Percentiles rank a stretch among this genome's conserved stretches.
Conservation (phyloP, 2,329 filamentous ascomycete genomes). For the Stachybotrys chlorohalonatus region DNA sequence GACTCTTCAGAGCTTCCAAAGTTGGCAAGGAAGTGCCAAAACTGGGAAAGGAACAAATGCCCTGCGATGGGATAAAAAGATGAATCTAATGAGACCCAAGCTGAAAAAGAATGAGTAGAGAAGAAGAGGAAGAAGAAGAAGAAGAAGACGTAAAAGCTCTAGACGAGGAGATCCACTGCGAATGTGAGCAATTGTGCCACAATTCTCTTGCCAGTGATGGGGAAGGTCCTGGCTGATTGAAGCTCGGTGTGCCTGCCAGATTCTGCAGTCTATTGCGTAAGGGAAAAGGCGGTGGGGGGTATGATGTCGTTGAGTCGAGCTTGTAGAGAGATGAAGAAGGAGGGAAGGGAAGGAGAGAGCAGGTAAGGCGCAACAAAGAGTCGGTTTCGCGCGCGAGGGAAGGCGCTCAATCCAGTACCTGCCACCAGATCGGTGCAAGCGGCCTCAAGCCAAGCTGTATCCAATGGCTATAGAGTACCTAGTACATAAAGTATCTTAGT, state of each 20-base stretch:
- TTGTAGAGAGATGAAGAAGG: background rate
- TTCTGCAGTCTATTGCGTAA: background rate
- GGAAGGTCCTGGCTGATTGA: background rate
- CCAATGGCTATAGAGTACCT: background rate
- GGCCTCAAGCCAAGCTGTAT: background rate
- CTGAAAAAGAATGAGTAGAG: background rate
- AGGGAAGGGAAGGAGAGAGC: background rate
- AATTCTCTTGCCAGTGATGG: background rate
- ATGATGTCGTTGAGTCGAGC: background rate
- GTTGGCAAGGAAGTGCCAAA: background rate
- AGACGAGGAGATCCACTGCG: background rate
- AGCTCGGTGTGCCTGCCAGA: background rate
- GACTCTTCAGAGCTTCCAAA: background rate
- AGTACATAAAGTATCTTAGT: background rate
- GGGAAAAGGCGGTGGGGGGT: background rate
- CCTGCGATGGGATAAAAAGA: background rate
- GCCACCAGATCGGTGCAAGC: background rate
- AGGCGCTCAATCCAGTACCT: background rate
- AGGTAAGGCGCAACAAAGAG: background rate
- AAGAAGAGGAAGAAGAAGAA: background rate
- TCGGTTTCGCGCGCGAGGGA: background rate
- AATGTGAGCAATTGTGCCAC: background rate
- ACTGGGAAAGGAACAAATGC: background rate
- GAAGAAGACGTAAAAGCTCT: background rate
- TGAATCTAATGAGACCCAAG: background rate